Evolutionary conservation across 768 basidiomycete species (phyloP).

Genomic region (Calocybe indica): DNA sequence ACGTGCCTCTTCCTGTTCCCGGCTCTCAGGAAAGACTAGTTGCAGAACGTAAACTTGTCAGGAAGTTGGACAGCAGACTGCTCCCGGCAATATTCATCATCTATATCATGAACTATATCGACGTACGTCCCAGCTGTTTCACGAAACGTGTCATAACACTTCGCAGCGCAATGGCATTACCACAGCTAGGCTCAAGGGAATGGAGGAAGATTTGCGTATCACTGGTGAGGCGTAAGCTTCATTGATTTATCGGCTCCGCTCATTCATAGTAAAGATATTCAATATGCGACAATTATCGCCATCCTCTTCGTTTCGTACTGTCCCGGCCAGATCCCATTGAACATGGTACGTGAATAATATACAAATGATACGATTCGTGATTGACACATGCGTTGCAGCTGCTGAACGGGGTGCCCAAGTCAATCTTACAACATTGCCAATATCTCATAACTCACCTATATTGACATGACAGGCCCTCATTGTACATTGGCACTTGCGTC

Average conservation of each 20-base stretch:
- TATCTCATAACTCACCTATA: neutral
- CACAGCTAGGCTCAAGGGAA: slow-evolving; percentile 42
- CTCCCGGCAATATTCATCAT: slow-evolving; percentile 54
- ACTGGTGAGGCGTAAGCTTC: slow-evolving; percentile 24
- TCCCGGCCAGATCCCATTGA: slow-evolving; percentile 62
- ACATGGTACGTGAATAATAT: slow-evolving; percentile 39
- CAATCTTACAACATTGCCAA: slow-evolving; percentile 1
- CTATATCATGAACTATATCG: slow-evolving; percentile 65
- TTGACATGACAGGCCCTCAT: slow-evolving; percentile 39
- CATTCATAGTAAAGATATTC: slow-evolving; percentile 30
- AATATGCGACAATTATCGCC: slow-evolving; percentile 47
- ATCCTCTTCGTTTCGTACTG: slow-evolving; percentile 54
- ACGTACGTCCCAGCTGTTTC: slow-evolving; percentile 29
- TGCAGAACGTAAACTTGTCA: slow-evolving; percentile 40
- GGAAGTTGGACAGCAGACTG: slow-evolving; percentile 50
- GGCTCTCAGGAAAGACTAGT: slow-evolving; percentile 24
- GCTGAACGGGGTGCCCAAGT: slow-evolving; percentile 50
- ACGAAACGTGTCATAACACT: neutral
- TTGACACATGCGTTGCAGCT: slow-evolving; percentile 27
- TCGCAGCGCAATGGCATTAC: slow-evolving; percentile 43
- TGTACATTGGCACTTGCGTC: slow-evolving; percentile 57
- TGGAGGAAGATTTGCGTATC: slow-evolving; percentile 42
- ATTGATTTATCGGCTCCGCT: neutral
- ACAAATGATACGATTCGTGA: no score
- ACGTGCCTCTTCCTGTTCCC: slow-evolving; percentile 10